Percentiles rank a stretch among this genome's conserved stretches.
These are phyloP conservation scores for Solanum etuberosum DNA, from an alignment of 257 asterid species.

Conservation along the genomic window DNA sequence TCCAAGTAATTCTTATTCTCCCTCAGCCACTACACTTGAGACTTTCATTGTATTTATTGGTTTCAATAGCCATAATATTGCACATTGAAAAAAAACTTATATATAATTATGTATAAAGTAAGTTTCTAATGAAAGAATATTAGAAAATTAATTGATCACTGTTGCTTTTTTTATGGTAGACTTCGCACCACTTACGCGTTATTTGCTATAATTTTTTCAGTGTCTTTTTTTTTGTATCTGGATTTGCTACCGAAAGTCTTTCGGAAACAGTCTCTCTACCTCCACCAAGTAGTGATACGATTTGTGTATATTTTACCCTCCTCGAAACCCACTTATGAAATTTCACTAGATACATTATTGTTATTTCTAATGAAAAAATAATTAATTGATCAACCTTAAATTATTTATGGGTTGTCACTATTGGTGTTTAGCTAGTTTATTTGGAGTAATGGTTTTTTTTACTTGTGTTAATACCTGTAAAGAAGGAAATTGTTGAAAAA, in stretches of 20 bases:
- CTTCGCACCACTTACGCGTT: neutral
- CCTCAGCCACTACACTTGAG: neutral
- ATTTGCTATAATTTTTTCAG: neutral
- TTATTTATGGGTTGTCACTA: neutral
- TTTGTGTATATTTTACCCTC: neutral
- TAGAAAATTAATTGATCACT: neutral
- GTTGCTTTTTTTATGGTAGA: neutral
- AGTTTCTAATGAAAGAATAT: neutral
- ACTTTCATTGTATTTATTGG: neutral
- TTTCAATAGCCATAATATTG: neutral
- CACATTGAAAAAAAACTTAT: neutral
- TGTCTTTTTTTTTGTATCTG: too few species aligned
- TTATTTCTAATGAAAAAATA: neutral
- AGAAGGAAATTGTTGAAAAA: slow-evolving; percentile 16
- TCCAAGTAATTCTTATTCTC: neutral
- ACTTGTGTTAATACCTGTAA: slow-evolving; percentile 20
- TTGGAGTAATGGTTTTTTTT: neutral
- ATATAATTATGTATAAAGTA: neutral
- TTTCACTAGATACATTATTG: neutral
- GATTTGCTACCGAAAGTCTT: neutral
- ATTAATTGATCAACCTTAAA: neutral
- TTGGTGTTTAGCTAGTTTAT: neutral
- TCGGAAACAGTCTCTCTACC: too few species aligned
- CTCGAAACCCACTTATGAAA: accelerated
- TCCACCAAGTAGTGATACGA: too few species aligned